Conservation (phyloP, 345 rosid species). For the Abelmoschus esculentus region DNA sequence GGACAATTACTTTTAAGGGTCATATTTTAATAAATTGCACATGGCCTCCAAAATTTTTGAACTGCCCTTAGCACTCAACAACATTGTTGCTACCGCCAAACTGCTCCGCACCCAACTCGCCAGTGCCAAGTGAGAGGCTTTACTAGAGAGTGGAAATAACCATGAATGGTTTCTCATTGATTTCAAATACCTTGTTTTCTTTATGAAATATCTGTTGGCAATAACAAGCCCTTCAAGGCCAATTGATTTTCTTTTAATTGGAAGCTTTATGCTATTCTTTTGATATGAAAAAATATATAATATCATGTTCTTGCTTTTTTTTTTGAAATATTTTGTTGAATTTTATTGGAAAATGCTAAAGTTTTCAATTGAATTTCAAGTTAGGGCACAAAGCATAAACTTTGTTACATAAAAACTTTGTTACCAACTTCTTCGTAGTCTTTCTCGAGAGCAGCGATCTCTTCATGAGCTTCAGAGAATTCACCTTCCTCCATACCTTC, state of each 20-base stretch:
- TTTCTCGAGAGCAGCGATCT: conserved; percentile 80
- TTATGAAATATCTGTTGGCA: conserved; percentile 12
- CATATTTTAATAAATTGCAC: too few species aligned
- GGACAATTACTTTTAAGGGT: too few species aligned
- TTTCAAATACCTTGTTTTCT: conserved; percentile 16
- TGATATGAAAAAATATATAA: neutral
- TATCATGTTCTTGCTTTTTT: neutral
- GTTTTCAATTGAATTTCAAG: neutral
- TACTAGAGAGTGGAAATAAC: neutral
- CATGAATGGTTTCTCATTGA: conserved; percentile 11
- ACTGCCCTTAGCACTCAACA: conserved; percentile 71
- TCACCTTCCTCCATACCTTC: conserved; percentile 96
- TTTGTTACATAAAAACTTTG: neutral
- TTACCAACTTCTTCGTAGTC: conserved; percentile 75
- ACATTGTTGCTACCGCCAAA: conserved; percentile 93
- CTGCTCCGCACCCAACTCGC: conserved; percentile 80
- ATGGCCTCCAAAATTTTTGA: too few species aligned
- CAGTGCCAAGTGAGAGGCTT: conserved; percentile 60
- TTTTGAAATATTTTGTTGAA: neutral
- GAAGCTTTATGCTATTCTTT: neutral
- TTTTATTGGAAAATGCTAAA: neutral
- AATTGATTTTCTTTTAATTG: neutral
- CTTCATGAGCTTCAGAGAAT: conserved; percentile 84
- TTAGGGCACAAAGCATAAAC: neutral
- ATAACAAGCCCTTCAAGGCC: conserved; percentile 14